Evolutionary conservation across 192 early-diverging fungal genomes (phyloP).

Genomic region (Backusella liffmaniae): DNA sequence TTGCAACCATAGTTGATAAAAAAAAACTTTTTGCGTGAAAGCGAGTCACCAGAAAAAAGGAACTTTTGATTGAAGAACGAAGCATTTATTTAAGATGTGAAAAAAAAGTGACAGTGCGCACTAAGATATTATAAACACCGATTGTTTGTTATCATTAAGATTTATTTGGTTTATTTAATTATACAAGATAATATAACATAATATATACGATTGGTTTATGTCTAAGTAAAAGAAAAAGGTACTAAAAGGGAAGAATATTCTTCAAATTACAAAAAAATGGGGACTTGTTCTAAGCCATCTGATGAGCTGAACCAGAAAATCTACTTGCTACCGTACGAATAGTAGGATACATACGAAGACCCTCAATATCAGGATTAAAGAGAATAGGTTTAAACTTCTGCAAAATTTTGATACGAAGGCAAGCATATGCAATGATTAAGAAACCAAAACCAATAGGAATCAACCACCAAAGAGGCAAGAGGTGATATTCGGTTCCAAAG

Average conservation of each 20-base stretch:
- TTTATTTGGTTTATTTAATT: neutral
- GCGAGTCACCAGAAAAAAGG: neutral
- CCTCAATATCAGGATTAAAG: constrained; percentile 75
- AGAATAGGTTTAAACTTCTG: constrained; percentile 62
- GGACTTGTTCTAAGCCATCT: neutral
- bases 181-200: neutral
- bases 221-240: neutral
- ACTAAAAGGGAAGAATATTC: neutral
- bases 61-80: neutral
- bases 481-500: constrained; percentile 68
- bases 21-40: neutral
- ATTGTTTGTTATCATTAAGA: neutral
- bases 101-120: neutral
- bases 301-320: neutral
- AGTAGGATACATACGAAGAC: constrained; percentile 85
- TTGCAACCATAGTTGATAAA: neutral
- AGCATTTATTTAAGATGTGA: neutral
- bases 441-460: constrained; percentile 84
- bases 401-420: constrained; percentile 60
- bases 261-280: neutral
- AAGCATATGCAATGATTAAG: constrained; percentile 74
- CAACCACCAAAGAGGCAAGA: constrained; percentile 73
- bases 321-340: constrained; percentile 37
- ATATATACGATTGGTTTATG: neutral
- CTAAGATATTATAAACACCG: neutral